Conservation (phyloP, 2,329 filamentous ascomycete genomes). For the Stemphylium vesicarium region DNA sequence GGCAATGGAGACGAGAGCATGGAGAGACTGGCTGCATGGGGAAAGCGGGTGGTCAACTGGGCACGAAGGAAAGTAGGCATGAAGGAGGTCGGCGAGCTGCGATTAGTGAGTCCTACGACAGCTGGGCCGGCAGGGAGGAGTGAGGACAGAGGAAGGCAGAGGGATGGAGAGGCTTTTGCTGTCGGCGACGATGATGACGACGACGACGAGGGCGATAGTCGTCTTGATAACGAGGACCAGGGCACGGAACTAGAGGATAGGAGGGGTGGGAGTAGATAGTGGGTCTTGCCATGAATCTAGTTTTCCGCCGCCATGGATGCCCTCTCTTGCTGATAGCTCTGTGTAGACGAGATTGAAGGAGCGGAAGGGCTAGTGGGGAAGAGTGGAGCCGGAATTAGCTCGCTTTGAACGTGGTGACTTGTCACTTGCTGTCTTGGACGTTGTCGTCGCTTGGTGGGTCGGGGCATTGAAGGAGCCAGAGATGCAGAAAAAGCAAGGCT, state of each 20-base stretch:
- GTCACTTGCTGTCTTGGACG: conserved; percentile 6
- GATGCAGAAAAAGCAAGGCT: neutral
- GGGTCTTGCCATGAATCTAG: neutral
- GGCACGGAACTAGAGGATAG: conserved; percentile 26
- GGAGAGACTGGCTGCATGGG: conserved; percentile 35
- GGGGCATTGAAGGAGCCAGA: neutral
- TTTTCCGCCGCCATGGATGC: neutral
- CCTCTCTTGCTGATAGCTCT: neutral
- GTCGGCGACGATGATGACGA: conserved; percentile 15
- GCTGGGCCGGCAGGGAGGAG: neutral
- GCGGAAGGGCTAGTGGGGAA: conserved; percentile 2
- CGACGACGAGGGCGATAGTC: neutral
- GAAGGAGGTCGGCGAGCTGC: conserved; percentile 29
- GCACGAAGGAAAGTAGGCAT: conserved; percentile 28
- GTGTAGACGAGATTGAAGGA: conserved; percentile 7
- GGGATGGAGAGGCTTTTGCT: conserved; percentile 12
- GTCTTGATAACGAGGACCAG: neutral
- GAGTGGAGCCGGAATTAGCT: conserved; percentile 4
- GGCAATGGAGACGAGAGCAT: conserved; percentile 35
- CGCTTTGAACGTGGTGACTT: conserved; percentile 10
- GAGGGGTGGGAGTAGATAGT: conserved; percentile 5
- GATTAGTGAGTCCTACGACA: conserved; percentile 33
- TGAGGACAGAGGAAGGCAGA: conserved; percentile 6
- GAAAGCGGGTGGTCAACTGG: conserved; percentile 27
- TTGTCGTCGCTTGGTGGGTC: neutral